Evolutionary conservation across 78 protist species (phyloP).

Genomic region (Pigoraptor vietnamica): DNA sequence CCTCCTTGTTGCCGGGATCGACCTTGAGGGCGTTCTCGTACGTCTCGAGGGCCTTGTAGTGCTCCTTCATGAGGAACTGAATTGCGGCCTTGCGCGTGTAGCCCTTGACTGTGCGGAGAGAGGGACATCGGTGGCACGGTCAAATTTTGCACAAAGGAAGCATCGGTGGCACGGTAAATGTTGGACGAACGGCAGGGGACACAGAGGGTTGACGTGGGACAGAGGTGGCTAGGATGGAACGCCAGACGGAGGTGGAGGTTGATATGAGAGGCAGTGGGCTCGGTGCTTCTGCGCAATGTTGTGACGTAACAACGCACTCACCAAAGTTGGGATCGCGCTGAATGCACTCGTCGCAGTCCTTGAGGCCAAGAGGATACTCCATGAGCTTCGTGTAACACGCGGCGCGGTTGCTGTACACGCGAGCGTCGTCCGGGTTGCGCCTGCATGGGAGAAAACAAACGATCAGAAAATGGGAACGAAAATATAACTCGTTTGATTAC

Average conservation of each 20-base stretch:
- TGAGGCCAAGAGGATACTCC: not conserved
- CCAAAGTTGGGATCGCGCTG: not conserved
- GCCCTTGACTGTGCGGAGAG: not conserved
- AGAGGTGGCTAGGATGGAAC: no score
- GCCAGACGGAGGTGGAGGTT: no score
- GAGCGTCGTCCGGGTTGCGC: constrained; percentile 49
- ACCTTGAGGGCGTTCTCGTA: not conserved
- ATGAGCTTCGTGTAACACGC: constrained; percentile 28
- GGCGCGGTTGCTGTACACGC: constrained; percentile 26
- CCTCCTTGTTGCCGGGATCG: not conserved
- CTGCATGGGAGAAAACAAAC: no score
- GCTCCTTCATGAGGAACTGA: not conserved
- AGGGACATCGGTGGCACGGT: no score
- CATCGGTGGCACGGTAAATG: no score
- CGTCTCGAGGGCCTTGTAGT: not conserved
- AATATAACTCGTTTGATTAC: not conserved
- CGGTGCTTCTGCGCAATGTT: no score
- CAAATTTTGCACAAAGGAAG: no score
- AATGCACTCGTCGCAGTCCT: not conserved
- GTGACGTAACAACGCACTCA: no score
- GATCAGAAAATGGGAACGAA: not conserved
- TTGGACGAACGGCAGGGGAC: no score
- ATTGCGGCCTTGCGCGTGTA: not conserved
- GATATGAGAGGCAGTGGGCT: no score
- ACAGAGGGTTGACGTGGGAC: no score